phyloP scores from a whole-genome alignment of 2,329 filamentous ascomycete species.

The Aspergillus ruber region DNA sequence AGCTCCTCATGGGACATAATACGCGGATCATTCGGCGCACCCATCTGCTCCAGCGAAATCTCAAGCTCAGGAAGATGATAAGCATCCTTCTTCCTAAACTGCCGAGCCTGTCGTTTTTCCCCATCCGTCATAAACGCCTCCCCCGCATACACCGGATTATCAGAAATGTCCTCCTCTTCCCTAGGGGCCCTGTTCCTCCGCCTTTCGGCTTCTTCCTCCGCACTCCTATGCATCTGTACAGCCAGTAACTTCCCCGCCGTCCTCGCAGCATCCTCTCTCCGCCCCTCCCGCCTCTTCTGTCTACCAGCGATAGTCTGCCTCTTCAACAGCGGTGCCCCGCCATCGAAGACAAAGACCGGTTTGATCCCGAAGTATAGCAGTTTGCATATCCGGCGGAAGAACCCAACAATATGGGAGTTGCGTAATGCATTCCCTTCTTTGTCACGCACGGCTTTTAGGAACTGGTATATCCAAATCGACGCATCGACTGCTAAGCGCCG shows the following conservation, averaged over 20 bases:
- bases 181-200: conserved; percentile 46
- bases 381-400: conserved; percentile 98
- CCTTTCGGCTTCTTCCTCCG: conserved; percentile 74
- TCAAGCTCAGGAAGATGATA: conserved; percentile 90
- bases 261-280: conserved; percentile 83
- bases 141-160: conserved; percentile 80
- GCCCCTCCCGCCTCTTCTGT: conserved; percentile 74
- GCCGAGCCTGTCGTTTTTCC: conserved; percentile 66
- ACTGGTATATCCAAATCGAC: conserved; percentile 99
- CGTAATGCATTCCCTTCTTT: conserved; percentile 95
- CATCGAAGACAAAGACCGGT: conserved; percentile 97
- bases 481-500: conserved; percentile 96
- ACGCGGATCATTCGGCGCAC: conserved; percentile 80
- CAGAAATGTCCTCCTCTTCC: conserved; percentile 63
- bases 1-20: conserved; percentile 95
- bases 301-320: conserved; percentile 78
- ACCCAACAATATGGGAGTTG: conserved; percentile 93
- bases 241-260: conserved; percentile 89
- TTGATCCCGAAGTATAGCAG: conserved; percentile 93
- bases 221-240: conserved; percentile 85
- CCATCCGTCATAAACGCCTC: conserved; percentile 74
- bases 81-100: conserved; percentile 85
- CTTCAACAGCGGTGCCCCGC: conserved; percentile 85
- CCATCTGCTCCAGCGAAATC: conserved; percentile 73
- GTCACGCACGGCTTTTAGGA: conserved; percentile 95